Percentiles rank a stretch among this genome's conserved stretches.
Conservation (phyloP, 2,329 filamentous ascomycete species). For the Cladosporium velox region DNA sequence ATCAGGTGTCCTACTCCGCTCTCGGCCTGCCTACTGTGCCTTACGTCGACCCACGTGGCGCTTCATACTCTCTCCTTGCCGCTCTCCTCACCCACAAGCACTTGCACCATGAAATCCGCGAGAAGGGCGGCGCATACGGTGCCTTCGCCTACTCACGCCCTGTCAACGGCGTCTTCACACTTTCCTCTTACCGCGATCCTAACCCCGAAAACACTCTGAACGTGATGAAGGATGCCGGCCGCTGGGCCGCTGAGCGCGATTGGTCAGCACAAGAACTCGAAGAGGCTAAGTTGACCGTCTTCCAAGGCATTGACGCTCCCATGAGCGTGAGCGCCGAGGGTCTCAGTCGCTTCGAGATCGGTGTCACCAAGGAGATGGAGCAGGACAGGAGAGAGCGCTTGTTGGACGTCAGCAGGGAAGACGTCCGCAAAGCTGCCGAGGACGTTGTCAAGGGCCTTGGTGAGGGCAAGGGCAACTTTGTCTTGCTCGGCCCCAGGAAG, state of each 20-base stretch:
- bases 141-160: slow-evolving; percentile 82
- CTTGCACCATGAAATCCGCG: slow-evolving; percentile 93
- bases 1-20: slow-evolving; percentile 94
- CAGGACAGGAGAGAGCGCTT: slow-evolving; percentile 80
- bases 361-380: slow-evolving; percentile 85
- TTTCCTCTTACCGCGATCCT: slow-evolving; percentile 95
- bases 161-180: slow-evolving; percentile 83
- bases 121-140: slow-evolving; percentile 96
- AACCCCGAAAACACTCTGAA: slow-evolving; percentile 86
- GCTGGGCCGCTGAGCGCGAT: slow-evolving; percentile 76
- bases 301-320: slow-evolving; percentile 89
- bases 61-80: slow-evolving; percentile 82
- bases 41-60: slow-evolving; percentile 73
- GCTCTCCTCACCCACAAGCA: slow-evolving; percentile 96
- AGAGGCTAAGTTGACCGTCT: slow-evolving; percentile 93
- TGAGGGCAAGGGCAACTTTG: slow-evolving; percentile 21
- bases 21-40: slow-evolving; percentile 80
- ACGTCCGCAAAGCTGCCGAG: slow-evolving; percentile 80
- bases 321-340: slow-evolving; percentile 85
- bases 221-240: slow-evolving; percentile 80
- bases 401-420: slow-evolving; percentile 78
- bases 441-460: slow-evolving; percentile 62
- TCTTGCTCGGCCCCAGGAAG: slow-evolving; percentile 47
- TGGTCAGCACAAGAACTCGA: slow-evolving; percentile 87
- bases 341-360: slow-evolving; percentile 79